phyloP scores from a whole-genome alignment of 371 early-diverging fungal species.

The Mucor irregularis region DNA sequence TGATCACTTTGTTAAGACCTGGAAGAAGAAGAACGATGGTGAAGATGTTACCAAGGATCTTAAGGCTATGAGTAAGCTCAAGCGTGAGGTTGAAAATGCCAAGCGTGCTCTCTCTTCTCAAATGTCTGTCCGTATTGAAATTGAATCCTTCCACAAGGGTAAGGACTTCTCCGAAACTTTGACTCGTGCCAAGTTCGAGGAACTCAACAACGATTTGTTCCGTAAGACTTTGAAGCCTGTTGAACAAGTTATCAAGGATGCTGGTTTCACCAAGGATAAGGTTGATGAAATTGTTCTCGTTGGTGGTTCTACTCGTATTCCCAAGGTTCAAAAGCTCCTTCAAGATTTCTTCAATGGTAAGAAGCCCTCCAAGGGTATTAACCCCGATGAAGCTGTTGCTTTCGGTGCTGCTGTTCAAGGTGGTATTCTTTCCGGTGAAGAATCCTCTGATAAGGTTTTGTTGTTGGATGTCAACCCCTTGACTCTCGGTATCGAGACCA shows the following conservation, averaged over 20 bases:
- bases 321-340: conserved; percentile 95
- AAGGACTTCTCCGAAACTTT: conserved; percentile 97
- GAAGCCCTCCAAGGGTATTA: conserved; percentile 91
- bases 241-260: conserved; percentile 97
- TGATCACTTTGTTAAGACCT: conserved; percentile 74
- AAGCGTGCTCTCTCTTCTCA: conserved; percentile 89
- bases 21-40: conserved; percentile 74
- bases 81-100: conserved; percentile 88
- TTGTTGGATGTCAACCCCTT: conserved; percentile 98
- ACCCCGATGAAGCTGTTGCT: conserved; percentile 99
- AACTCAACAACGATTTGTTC: conserved; percentile 86
- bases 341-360: conserved; percentile 90
- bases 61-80: conserved; percentile 83
- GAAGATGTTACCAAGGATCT: conserved; percentile 73
- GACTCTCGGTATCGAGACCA: conserved; percentile 96
- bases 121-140: conserved; percentile 76
- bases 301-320: conserved; percentile 99
- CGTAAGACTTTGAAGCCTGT: conserved; percentile 97
- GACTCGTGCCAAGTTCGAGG: conserved; percentile 96
- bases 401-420: conserved; percentile 94
- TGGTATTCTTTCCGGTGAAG: conserved; percentile 94
- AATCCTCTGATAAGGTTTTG: conserved; percentile 79
- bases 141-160: conserved; percentile 95
- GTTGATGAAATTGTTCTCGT: conserved; percentile 99
- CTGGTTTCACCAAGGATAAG: conserved; percentile 81